Evolutionary conservation across 2,329 filamentous ascomycete genomes (phyloP).

Genomic region (Fusarium lateritium): DNA sequence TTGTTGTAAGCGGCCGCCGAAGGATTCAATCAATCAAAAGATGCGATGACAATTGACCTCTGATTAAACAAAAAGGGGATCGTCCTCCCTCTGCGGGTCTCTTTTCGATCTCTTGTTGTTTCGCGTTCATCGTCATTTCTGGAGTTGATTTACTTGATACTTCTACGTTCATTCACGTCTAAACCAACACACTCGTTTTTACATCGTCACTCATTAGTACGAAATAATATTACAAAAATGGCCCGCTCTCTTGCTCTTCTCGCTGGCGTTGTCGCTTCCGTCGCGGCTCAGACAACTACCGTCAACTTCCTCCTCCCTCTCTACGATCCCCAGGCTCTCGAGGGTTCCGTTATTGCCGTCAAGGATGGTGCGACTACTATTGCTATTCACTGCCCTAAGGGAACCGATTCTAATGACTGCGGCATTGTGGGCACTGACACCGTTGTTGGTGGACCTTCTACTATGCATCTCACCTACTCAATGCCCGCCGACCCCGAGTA

Average conservation of each 20-base stretch:
- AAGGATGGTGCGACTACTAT: constrained; percentile 51
- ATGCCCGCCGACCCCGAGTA: constrained; percentile 15
- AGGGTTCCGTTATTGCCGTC: constrained; percentile 52
- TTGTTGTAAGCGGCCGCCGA: constrained; percentile 24
- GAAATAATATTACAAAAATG: constrained; percentile 38
- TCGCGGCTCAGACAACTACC: constrained; percentile 49
- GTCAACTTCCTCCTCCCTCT: constrained; percentile 50
- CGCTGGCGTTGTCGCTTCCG: constrained; percentile 37
- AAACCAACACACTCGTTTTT: constrained; percentile 38
- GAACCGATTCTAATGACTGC: constrained; percentile 45
- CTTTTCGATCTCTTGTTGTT: background rate
- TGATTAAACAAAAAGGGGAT: constrained; percentile 18
- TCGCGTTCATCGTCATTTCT: constrained; percentile 7
- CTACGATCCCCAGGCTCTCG: constrained; percentile 41
- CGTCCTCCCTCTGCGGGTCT: background rate
- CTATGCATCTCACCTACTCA: constrained; percentile 17
- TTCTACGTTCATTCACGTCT: constrained; percentile 15
- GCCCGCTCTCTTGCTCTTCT: constrained; percentile 47
- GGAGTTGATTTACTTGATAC: background rate
- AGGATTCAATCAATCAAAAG: constrained; percentile 31
- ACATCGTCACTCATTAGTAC: constrained; percentile 17
- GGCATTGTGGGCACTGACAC: constrained; percentile 49
- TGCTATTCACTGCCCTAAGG: constrained; percentile 47
- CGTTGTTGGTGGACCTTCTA: constrained; percentile 38
- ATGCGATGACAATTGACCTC: constrained; percentile 1